Evolutionary conservation across 176 grass and related monocot genomes (phyloP).

Genomic region (Oryza nivara): DNA sequence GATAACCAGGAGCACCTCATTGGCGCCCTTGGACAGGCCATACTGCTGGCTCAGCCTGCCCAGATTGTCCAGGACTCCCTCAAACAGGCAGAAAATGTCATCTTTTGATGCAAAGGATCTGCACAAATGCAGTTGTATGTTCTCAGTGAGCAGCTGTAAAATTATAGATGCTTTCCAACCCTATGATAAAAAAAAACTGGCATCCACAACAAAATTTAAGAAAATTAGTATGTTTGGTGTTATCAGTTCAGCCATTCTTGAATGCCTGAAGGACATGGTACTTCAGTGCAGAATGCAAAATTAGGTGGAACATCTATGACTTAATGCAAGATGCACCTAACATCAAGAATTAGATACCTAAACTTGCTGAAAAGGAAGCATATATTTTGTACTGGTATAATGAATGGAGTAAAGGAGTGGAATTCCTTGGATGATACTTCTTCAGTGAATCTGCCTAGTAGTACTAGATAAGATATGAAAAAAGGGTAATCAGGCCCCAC

Average conservation of each 20-base stretch:
- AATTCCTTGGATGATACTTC: constrained; percentile 47
- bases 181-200: background rate
- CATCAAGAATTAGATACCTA: background rate
- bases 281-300: constrained; percentile 11
- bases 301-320: constrained; percentile 28
- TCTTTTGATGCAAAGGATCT: constrained; percentile 89
- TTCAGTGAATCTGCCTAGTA: constrained; percentile 14
- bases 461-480: constrained; percentile 28
- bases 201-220: background rate
- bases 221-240: background rate
- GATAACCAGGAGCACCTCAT: constrained; percentile 83
- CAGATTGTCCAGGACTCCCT: constrained; percentile 83
- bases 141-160: background rate
- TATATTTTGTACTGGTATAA: background rate
- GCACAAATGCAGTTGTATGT: background rate
- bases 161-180: background rate
- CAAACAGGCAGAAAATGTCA: constrained; percentile 91
- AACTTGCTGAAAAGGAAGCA: background rate
- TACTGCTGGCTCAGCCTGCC: constrained; percentile 80
- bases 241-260: background rate
- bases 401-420: background rate
- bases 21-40: constrained; percentile 76
- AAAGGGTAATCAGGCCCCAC: constrained; percentile 36
- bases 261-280: background rate
- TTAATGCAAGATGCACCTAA: constrained; percentile 25